Conservation (phyloP, 495 filamentous ascomycete genomes). For the Clohesyomyces aquaticus region DNA sequence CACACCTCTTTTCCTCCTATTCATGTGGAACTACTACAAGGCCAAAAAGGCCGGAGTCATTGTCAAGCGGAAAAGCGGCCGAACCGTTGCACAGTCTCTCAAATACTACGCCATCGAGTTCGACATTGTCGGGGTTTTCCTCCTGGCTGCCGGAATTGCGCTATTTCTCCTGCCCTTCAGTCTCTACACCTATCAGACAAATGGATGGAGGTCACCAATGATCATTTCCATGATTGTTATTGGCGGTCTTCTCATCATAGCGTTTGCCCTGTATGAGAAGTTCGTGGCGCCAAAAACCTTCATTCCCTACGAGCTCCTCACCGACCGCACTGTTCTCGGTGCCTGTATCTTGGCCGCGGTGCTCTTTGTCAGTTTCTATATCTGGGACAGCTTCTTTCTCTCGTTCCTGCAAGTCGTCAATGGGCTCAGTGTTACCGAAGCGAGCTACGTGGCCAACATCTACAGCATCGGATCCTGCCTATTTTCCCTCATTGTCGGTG, state of each 20-base stretch:
- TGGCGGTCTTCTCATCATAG: conserved; percentile 59
- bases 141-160: conserved; percentile 61
- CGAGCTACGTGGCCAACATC: conserved; percentile 67
- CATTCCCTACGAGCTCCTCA: conserved; percentile 63
- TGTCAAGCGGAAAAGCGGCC: conserved; percentile 49
- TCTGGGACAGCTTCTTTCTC: conserved; percentile 57
- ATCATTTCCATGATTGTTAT: conserved; percentile 64
- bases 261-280: conserved; percentile 64
- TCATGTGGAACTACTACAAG: conserved; percentile 39
- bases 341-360: conserved; percentile 60
- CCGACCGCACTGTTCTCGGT: conserved; percentile 66
- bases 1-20: conserved; percentile 33
- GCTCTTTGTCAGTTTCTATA: conserved; percentile 65
- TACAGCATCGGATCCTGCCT: conserved; percentile 73
- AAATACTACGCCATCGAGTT: conserved; percentile 63
- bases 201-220: conserved; percentile 55
- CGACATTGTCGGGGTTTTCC: conserved; percentile 62
- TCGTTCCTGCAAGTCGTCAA: conserved; percentile 76
- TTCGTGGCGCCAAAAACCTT: conserved; percentile 60
- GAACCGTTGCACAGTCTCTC: conserved; percentile 55
- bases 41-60: conserved; percentile 52
- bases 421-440: conserved; percentile 57
- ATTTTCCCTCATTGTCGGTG: conserved; percentile 44
- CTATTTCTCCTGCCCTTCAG: conserved; percentile 68
- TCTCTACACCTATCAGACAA: conserved; percentile 52